phyloP scores from a whole-genome alignment of 768 basidiomycete genomes.

The Xanthoconium purpureum region DNA sequence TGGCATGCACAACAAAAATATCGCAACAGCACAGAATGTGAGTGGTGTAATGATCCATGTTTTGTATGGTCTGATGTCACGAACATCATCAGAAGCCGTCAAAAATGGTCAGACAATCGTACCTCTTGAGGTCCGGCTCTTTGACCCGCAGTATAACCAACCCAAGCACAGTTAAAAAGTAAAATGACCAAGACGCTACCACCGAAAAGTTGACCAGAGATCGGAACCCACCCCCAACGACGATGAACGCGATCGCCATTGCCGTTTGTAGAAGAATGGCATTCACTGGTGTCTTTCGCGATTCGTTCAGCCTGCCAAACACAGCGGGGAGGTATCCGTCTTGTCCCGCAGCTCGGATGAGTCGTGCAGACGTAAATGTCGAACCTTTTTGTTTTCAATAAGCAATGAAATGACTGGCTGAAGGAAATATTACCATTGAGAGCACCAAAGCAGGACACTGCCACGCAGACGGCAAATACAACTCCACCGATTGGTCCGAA shows the following conservation, averaged over 20 bases:
- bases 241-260: conserved; percentile 74
- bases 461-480: conserved; percentile 87
- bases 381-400: conserved; percentile 42
- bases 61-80: conserved; percentile 72
- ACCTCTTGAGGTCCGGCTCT: conserved; percentile 87
- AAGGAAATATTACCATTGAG: conserved; percentile 63
- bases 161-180: conserved; percentile 84
- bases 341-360: conserved; percentile 86
- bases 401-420: neutral
- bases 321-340: conserved; percentile 84
- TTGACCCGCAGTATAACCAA: conserved; percentile 84
- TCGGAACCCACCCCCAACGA: conserved; percentile 86
- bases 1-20: conserved; percentile 81
- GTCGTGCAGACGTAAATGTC: conserved; percentile 73
- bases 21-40: conserved; percentile 72
- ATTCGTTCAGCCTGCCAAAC: conserved; percentile 74
- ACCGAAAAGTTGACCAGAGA: conserved; percentile 88
- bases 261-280: conserved; percentile 77
- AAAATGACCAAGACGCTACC: conserved; percentile 84
- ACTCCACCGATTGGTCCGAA: conserved; percentile 87
- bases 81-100: neutral
- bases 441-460: conserved; percentile 93
- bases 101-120: conserved; percentile 2
- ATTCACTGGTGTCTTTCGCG: conserved; percentile 82
- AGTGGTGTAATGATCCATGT: conserved; percentile 91